Evolutionary conservation across 169 alveolate genomes (phyloP).

Genomic region (Plasmodium coatneyi): DNA sequence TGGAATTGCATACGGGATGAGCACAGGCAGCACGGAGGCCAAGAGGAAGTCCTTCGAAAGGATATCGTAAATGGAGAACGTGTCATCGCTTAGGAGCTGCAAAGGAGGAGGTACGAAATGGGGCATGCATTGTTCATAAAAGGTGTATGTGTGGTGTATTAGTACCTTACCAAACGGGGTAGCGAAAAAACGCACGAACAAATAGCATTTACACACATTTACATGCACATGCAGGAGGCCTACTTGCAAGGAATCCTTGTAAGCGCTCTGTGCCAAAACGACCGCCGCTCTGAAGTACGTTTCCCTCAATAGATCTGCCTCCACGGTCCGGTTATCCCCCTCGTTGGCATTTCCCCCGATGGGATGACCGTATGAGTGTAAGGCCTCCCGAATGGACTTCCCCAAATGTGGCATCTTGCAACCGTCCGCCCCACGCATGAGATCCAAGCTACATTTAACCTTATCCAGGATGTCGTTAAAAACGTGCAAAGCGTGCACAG

Average conservation of each 20-base stretch:
- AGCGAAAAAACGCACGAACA: neutral
- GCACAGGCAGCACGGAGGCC: conserved; percentile 52
- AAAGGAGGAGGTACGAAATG: neutral
- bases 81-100: conserved; percentile 63
- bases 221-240: neutral
- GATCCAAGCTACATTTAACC: conserved; percentile 50
- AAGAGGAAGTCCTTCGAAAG: conserved; percentile 67
- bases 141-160: neutral
- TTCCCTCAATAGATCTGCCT: neutral
- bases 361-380: neutral
- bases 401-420: conserved; percentile 4
- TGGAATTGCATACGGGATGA: conserved; percentile 55
- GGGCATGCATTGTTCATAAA: neutral
- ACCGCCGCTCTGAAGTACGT: conserved; percentile 43
- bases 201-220: no score
- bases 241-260: conserved; percentile 74
- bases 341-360: neutral
- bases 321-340: neutral
- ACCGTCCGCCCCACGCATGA: conserved; percentile 16
- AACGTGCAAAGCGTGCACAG: neutral
- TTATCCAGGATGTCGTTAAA: conserved; percentile 38
- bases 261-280: conserved; percentile 60
- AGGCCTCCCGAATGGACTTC: neutral
- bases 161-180: neutral
- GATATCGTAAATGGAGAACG: conserved; percentile 56